phyloP scores from a whole-genome alignment of 2,329 filamentous ascomycete genomes.

The Clonostachys sp. region DNA sequence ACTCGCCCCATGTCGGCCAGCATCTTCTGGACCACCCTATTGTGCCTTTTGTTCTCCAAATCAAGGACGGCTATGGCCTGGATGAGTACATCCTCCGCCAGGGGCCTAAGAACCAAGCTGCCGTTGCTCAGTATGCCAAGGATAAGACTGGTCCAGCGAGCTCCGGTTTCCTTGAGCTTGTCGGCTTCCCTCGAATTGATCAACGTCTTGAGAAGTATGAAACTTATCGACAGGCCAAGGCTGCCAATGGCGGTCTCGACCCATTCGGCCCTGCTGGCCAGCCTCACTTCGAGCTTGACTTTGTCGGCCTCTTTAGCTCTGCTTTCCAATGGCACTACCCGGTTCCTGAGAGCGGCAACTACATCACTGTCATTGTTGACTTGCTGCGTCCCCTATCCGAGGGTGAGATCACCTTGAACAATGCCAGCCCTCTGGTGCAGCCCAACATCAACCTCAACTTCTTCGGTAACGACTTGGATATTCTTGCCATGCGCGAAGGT shows the following conservation, averaged over 20 bases:
- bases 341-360: slow-evolving; percentile 33
- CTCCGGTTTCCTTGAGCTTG: slow-evolving; percentile 40
- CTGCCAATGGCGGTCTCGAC: slow-evolving; percentile 36
- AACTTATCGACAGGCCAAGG: slow-evolving; percentile 37
- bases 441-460: slow-evolving; percentile 59
- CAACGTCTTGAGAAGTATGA: slow-evolving; percentile 39
- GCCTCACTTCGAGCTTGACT: slow-evolving; percentile 60
- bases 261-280: slow-evolving; percentile 52
- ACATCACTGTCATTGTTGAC: slow-evolving; percentile 52
- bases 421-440: slow-evolving; percentile 49
- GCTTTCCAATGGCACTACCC: slow-evolving; percentile 45
- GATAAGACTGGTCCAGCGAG: slow-evolving; percentile 32
- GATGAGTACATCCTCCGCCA: slow-evolving; percentile 33
- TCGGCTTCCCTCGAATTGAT: slow-evolving; percentile 54
- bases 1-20: slow-evolving; percentile 58
- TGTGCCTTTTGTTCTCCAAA: slow-evolving; percentile 41
- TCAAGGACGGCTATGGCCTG: slow-evolving; percentile 32
- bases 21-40: slow-evolving; percentile 61
- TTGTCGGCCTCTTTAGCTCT: slow-evolving; percentile 50
- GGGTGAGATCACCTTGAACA: slow-evolving; percentile 49
- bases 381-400: slow-evolving; percentile 32
- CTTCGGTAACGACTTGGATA: slow-evolving; percentile 46
- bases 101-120: slow-evolving; percentile 21
- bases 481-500: slow-evolving; percentile 54
- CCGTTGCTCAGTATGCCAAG: slow-evolving; percentile 25